A percentile compares a stretch with the other conserved stretches of the same genome.
Evolutionary conservation across 192 early-diverging fungal genomes (phyloP).

Genomic region (Coemansia sp.): DNA sequence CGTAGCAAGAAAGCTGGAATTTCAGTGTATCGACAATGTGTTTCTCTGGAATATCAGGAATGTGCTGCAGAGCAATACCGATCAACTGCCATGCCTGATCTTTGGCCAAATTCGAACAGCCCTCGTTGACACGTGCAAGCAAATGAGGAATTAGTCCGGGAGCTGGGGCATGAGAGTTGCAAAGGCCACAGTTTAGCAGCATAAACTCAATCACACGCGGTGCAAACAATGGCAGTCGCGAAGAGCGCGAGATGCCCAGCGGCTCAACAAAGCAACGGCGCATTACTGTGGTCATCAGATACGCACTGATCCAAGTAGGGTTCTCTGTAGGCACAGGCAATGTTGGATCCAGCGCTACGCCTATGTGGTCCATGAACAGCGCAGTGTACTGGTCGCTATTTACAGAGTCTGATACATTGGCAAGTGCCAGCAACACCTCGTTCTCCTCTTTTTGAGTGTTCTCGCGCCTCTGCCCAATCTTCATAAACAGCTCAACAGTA

Average conservation of each 20-base stretch:
- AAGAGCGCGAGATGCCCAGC: slow-evolving; percentile 47
- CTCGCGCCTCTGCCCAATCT: slow-evolving; percentile 34
- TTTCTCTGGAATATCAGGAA: slow-evolving; percentile 49
- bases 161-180: slow-evolving; percentile 49
- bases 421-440: slow-evolving; percentile 45
- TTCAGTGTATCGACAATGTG: slow-evolving; percentile 39
- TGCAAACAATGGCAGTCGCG: slow-evolving; percentile 50
- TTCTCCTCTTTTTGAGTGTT: slow-evolving; percentile 48
- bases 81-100: slow-evolving; percentile 46
- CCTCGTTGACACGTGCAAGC: slow-evolving; percentile 46
- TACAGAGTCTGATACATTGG: slow-evolving; percentile 44
- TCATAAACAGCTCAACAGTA: slow-evolving; percentile 19
- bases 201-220: slow-evolving; percentile 54
- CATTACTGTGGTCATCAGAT: slow-evolving; percentile 57
- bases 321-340: slow-evolving; percentile 7
- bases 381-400: slow-evolving; percentile 51
- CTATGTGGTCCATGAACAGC: slow-evolving; percentile 55
- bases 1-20: slow-evolving; percentile 45
- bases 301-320: slow-evolving; percentile 48
- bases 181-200: slow-evolving; percentile 48
- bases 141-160: slow-evolving; percentile 49
- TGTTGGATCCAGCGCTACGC: slow-evolving; percentile 15
- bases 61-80: slow-evolving; percentile 34
- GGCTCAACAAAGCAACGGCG: slow-evolving; percentile 57
- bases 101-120: slow-evolving; percentile 13